Evolutionary conservation across 306 rosid genomes (phyloP).

Genomic region (Quercus robur): DNA sequence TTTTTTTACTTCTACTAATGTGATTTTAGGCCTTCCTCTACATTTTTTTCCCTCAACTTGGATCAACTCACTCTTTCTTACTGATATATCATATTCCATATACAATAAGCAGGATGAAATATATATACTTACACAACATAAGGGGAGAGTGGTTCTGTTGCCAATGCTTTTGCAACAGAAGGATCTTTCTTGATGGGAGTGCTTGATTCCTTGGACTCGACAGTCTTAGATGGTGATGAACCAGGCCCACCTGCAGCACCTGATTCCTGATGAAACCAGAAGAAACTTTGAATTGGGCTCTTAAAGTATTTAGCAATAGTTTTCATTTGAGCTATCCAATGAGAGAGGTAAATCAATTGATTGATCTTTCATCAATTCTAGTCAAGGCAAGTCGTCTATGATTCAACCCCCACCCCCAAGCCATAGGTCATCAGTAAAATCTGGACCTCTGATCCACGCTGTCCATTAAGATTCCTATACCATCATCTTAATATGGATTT

Average conservation of each 20-base stretch:
- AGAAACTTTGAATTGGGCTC: conserved; percentile 9
- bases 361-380: neutral
- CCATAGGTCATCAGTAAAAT: neutral
- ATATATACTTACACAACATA: conserved; percentile 50
- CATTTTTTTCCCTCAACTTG: too few relatives aligned
- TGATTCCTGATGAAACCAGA: conserved; percentile 43
- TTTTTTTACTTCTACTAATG: too few relatives aligned
- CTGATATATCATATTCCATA: conserved; percentile 1
- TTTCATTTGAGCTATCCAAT: neutral
- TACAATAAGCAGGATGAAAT: neutral
- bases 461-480: neutral
- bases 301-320: conserved; percentile 3
- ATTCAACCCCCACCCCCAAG: neutral
- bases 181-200: conserved; percentile 33
- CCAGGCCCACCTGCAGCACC: conserved; percentile 26
- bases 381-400: neutral
- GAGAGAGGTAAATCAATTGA: neutral
- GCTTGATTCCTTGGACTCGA: conserved; percentile 32
- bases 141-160: conserved; percentile 58
- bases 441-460: neutral
- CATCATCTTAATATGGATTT: neutral
- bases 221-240: conserved; percentile 33
- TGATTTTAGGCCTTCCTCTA: too few relatives aligned
- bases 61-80: too few relatives aligned
- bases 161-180: conserved; percentile 29